Conservation (phyloP, 495 filamentous ascomycete genomes). For the Massariosphaeria phaeospora region DNA sequence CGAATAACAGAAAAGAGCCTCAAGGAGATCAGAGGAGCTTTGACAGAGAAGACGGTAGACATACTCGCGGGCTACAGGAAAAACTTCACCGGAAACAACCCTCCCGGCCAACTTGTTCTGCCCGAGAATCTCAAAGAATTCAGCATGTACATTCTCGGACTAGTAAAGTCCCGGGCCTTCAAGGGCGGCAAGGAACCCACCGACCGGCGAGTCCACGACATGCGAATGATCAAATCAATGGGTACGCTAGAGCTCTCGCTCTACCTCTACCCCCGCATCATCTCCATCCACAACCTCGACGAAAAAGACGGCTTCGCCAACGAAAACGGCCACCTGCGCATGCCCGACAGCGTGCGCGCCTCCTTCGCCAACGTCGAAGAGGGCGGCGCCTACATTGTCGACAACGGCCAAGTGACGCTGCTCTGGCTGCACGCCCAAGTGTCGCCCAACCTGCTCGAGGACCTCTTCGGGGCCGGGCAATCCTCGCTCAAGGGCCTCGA, state of each 20-base stretch:
- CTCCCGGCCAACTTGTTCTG: slow-evolving; percentile 88
- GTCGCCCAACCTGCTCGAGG: slow-evolving; percentile 74
- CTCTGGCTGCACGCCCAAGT: slow-evolving; percentile 82
- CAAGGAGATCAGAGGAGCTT: slow-evolving; percentile 77
- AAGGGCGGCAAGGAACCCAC: slow-evolving; percentile 89
- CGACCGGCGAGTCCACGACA: slow-evolving; percentile 84
- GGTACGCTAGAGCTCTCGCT: slow-evolving; percentile 78
- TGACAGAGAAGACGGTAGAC: slow-evolving; percentile 92
- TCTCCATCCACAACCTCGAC: slow-evolving; percentile 80
- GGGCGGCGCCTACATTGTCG: slow-evolving; percentile 94
- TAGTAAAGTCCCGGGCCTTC: slow-evolving; percentile 88
- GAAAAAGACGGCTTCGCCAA: slow-evolving; percentile 77
- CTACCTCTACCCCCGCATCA: slow-evolving; percentile 92
- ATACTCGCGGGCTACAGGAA: slow-evolving; percentile 91
- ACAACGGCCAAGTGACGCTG: slow-evolving; percentile 86
- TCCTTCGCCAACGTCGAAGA: slow-evolving; percentile 87
- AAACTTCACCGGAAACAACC: slow-evolving; percentile 77
- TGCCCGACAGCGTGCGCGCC: slow-evolving; percentile 59
- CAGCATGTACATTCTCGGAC: slow-evolving; percentile 90
- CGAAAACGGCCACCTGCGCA: slow-evolving; percentile 75
- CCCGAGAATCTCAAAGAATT: slow-evolving; percentile 96
- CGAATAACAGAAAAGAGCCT: slow-evolving; percentile 73
- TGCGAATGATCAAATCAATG: slow-evolving; percentile 84
- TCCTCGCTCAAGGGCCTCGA: slow-evolving; percentile 70
- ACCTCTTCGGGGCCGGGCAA: slow-evolving; percentile 80